A percentile compares a stretch with the other conserved stretches of the same genome.
Conservation (phyloP, 176 grass and related monocot species). For the Puya raimondii region DNA sequence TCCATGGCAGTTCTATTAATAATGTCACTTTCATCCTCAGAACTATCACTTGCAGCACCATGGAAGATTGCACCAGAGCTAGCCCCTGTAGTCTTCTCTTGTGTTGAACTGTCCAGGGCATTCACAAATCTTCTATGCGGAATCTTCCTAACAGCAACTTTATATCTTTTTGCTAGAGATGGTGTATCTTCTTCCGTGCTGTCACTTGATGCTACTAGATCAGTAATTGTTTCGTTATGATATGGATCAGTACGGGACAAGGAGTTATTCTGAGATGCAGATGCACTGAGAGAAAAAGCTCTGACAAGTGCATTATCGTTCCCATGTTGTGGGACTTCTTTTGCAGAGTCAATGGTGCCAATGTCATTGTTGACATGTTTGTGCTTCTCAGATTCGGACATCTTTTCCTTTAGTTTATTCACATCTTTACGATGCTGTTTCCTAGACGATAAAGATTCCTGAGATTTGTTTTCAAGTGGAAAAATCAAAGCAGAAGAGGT, state of each 20-base stretch:
- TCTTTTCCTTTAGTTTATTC: slow-evolving; percentile 21
- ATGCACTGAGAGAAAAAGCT: slow-evolving; percentile 21
- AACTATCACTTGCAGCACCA: slow-evolving; percentile 30
- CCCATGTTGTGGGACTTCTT: slow-evolving; percentile 13
- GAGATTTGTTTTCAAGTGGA: slow-evolving; percentile 24
- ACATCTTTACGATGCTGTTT: slow-evolving; percentile 23
- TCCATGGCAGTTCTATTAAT: slow-evolving; percentile 14
- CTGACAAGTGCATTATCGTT: slow-evolving; percentile 26
- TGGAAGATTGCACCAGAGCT: slow-evolving; percentile 27
- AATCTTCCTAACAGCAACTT: slow-evolving; percentile 56
- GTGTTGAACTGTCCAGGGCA: slow-evolving; percentile 20
- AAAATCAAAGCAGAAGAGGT: neutral
- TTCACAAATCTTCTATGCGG: slow-evolving; percentile 33
- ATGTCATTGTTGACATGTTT: slow-evolving; percentile 26
- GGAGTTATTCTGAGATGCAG: neutral
- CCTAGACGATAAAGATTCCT: slow-evolving; percentile 5
- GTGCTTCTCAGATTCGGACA: slow-evolving; percentile 21
- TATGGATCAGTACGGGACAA: neutral
- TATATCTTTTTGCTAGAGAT: slow-evolving; percentile 23
- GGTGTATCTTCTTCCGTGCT: slow-evolving; percentile 44
- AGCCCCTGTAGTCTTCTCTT: slow-evolving; percentile 12
- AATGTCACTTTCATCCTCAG: slow-evolving; percentile 34
- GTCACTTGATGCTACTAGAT: slow-evolving; percentile 35
- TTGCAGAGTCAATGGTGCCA: slow-evolving; percentile 11
- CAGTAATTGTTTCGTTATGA: neutral